Evolutionary conservation across 2,329 filamentous ascomycete genomes (phyloP).

Genomic region (Aspergillus eucalypticola): DNA sequence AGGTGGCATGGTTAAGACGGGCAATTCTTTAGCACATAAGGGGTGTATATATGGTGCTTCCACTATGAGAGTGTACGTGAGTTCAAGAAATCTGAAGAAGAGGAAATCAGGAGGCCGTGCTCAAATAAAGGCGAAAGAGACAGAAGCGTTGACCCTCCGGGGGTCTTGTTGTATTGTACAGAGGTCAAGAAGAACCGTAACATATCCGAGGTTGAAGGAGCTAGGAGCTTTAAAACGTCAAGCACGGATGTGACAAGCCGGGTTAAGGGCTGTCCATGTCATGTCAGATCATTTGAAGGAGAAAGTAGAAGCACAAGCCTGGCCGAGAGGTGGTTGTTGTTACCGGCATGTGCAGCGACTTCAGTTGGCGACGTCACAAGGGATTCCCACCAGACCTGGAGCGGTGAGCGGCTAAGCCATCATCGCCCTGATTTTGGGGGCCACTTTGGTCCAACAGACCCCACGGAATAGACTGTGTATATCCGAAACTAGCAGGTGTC

Average conservation of each 20-base stretch:
- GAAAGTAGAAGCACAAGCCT: conserved; percentile 5
- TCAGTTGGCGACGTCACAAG: conserved; percentile 22
- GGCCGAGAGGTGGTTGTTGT: not conserved
- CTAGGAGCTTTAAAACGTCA: conserved; percentile 8
- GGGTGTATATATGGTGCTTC: conserved; percentile 10
- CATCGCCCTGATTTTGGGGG: not conserved
- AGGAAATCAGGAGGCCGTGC: conserved; percentile 18
- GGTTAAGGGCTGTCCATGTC: conserved; percentile 12
- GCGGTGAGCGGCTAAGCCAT: conserved; percentile 13
- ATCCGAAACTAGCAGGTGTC: not conserved
- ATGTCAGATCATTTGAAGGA: not conserved
- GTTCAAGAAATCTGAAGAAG: not conserved
- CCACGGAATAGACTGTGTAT: not conserved
- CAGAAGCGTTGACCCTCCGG: conserved; percentile 27
- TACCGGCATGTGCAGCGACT: conserved; percentile 8
- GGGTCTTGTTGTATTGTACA: conserved; percentile 26
- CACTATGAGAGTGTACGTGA: not conserved
- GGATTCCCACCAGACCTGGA: conserved; percentile 5
- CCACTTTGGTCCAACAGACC: not conserved
- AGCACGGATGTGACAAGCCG: not conserved
- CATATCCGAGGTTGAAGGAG: conserved; percentile 27
- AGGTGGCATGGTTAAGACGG: conserved; percentile 19
- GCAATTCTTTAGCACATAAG: conserved; percentile 15
- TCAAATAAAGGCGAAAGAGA: conserved; percentile 22
- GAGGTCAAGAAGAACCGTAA: conserved; percentile 25